Evolutionary conservation across 805 yeast genomes (phyloP), one percentile per base, ranked within the genome.

Genomic region (Ogataea degrootiae): DNA sequence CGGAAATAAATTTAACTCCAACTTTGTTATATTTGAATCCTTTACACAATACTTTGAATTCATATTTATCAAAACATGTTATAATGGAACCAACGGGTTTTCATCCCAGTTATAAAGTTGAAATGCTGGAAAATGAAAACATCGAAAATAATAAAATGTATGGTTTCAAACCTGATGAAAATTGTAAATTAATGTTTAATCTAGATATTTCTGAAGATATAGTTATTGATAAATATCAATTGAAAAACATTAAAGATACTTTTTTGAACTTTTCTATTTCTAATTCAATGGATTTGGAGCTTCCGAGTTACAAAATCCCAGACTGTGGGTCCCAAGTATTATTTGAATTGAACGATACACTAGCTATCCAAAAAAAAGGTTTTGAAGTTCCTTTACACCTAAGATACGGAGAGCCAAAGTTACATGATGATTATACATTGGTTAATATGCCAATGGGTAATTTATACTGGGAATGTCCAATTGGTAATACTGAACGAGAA

Each of bases 311-410:
- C 44, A 53, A 53, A 37, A 48, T 62, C 2, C 41, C 49, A 7
- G 51, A 54, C 15, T 58, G 59, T 43, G 70, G 71, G 1, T 50
- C 57, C 4, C 49, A 57, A 2, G 7, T 57, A 21, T 47, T 51
- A 17, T 26, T 64, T 5, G 45, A 41, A 8, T 19, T 66, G 38
- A 54, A 59, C 17, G 52, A 48, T 4, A 36, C 52, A 1, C 31
- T 52, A 23, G 48, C 56, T 16, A 9, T 43, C 14, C 26, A 38
- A 15, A 36, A 44, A 26, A 33, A 34, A 1, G 58, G 53, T 11
- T 59, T 66, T 43, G 60, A 60, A 37, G n/a, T 66, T 12, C 69
- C 69, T 2, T 44, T 66, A 42, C 70, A 66, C 55, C 43, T 61
- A 35, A 49, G 70, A 29, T 66, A 66, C 37, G 62, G 59, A 1